A percentile compares a stretch with the other conserved stretches of the same genome.
phyloP scores from a whole-genome alignment of 192 early-diverging fungal genomes.

The Mortierella hygrophila region DNA sequence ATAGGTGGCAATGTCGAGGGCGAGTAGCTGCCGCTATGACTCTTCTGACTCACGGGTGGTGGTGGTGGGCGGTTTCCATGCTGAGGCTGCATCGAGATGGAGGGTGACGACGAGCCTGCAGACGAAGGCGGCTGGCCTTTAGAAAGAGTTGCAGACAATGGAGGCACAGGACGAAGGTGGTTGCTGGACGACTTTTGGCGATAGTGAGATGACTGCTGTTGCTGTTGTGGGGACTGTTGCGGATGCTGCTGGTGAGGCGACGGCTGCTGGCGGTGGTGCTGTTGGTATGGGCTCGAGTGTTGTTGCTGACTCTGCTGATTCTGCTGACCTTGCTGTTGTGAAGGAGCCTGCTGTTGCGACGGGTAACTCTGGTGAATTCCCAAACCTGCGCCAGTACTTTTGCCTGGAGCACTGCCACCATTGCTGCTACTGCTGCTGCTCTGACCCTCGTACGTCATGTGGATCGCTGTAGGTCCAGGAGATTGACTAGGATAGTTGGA shows the following conservation, averaged over 20 bases:
- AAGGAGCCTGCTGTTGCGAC: neutral
- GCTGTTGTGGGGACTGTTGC: neutral
- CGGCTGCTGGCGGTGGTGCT: neutral
- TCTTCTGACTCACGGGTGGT: neutral
- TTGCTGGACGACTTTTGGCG: neutral
- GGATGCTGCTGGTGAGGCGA: neutral
- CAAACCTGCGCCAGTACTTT: neutral
- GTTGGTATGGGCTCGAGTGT: neutral
- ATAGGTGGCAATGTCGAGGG: neutral
- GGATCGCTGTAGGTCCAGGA: neutral
- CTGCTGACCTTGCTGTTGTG: neutral
- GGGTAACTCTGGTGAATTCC: neutral
- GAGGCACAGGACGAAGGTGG: neutral
- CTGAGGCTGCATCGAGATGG: neutral
- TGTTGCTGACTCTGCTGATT: neutral
- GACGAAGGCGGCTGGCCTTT: neutral
- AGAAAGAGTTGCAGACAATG: neutral
- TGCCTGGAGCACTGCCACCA: neutral
- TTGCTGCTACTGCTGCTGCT: neutral
- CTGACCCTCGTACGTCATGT: conserved; percentile 1
- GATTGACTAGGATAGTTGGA: conserved; percentile 10
- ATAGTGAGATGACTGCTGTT: neutral
- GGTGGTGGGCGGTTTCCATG: neutral
- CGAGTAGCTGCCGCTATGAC: neutral
- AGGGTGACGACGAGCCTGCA: neutral